Base-by-base conservation (phyloP, 139 green algal species). In the Chlorella sp. region DNA sequence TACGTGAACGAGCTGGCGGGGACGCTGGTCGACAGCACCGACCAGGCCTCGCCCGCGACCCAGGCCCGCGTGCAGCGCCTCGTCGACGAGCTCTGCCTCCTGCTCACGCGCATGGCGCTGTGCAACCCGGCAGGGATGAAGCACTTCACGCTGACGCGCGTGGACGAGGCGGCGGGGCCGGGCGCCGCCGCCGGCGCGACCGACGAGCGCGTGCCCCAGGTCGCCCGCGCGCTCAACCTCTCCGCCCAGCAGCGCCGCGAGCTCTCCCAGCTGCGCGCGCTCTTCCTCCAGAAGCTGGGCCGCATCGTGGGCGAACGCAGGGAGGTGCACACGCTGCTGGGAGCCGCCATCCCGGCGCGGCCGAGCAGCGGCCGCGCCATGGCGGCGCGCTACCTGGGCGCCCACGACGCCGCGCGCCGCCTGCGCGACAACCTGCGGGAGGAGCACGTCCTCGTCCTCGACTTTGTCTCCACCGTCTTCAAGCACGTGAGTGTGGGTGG, bases 401-500 rank as follows among this genome's bases (percentile, higher is more conserved):
- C 74, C 3, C 71, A 83, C 70, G 78, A 87, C 42, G 56, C 42
- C 36, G 72, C 77, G 36, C 78, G 79, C 33, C 68, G 70, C 33
- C 70, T 87, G 70, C 74, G 74, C 21, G 41, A 60, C 74, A 85
- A 75, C 74, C 51, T 87, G 69, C 59, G 70, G 1, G 74, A 87
- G 69, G 82, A 87, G 82, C 82, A 87, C 64, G 66, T 73, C 36
- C 70, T 85, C 12, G 79, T 83, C 70, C 56, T 87, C 64, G 82
- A 87, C 74, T 87, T 79, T 60, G 76, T 76, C 6, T 80, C 79
- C 48, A 83, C 77, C 55, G 46, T 87, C 35, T 79, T 79, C 68
- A 82, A 79, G 60, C 73, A 79, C 17, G 81, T 86, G 55, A 79
- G 75, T n/a, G 1, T 3, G 35, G n/a, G 33, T 11, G 59, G n/a